phyloP scores from a whole-genome alignment of 345 rosid species.

The Eucalyptus decipiens region DNA sequence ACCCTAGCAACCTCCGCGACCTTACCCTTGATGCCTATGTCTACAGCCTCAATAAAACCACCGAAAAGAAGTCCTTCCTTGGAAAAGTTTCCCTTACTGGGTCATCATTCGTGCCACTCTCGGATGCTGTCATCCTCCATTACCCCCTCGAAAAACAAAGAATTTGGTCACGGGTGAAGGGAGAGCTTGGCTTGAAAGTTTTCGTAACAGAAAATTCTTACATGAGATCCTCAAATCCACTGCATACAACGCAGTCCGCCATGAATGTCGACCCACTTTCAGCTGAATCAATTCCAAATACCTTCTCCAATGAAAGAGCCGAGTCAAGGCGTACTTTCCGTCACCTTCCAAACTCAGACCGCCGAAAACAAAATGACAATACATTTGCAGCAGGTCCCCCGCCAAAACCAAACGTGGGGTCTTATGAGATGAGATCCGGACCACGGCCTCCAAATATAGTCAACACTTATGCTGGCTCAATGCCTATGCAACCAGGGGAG shows the following conservation, averaged over 20 bases:
- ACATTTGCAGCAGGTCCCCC: conserved; percentile 1
- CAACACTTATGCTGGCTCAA: conserved; percentile 22
- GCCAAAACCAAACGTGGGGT: conserved; percentile 18
- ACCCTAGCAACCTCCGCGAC: conserved; percentile 40
- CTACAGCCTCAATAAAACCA: conserved; percentile 25
- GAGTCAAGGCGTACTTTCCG: conserved; percentile 27
- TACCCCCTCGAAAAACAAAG: conserved; percentile 68
- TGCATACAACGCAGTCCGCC: conserved; percentile 36
- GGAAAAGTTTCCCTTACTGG: conserved; percentile 72
- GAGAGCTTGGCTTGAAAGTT: conserved; percentile 74
- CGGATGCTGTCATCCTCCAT: conserved; percentile 67
- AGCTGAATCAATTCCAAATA: neutral
- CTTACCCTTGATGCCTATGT: conserved; percentile 57
- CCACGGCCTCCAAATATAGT: conserved; percentile 24
- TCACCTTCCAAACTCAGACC: conserved; percentile 25
- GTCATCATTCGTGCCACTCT: conserved; percentile 58
- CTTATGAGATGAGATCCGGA: conserved; percentile 36
- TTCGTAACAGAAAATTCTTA: conserved; percentile 57
- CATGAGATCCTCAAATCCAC: conserved; percentile 31
- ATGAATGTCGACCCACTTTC: conserved; percentile 10
- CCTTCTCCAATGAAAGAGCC: conserved; percentile 2
- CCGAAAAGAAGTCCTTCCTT: conserved; percentile 32
- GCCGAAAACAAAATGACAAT: conserved; percentile 6
- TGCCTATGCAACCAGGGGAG: conserved; percentile 40
- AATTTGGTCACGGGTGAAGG: conserved; percentile 46